phyloP scores from a whole-genome alignment of 192 early-diverging fungal genomes.

The Rhizophagus prolifer region DNA sequence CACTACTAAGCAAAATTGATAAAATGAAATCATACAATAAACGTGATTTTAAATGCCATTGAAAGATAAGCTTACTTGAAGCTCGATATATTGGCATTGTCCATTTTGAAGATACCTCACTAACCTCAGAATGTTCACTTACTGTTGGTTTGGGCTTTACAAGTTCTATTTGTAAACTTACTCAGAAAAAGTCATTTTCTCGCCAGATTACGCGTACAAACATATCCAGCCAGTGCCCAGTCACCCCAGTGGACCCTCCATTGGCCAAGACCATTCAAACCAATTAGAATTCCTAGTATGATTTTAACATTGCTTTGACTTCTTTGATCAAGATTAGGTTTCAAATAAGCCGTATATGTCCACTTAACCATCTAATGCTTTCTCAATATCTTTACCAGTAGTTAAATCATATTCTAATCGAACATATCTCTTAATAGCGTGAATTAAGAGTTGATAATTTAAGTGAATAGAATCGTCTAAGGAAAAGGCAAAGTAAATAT shows the following conservation, averaged over 20 bases:
- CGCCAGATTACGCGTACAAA: not conserved
- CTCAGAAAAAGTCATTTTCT: not conserved
- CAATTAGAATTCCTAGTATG: not conserved
- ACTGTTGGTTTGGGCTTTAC: not conserved
- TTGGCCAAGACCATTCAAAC: not conserved
- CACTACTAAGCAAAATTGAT: not conserved
- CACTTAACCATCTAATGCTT: not conserved
- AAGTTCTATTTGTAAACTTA: not conserved
- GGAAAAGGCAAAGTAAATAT: no score
- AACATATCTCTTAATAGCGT: slow-evolving; percentile 12
- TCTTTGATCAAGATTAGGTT: not conserved
- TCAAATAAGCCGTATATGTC: not conserved
- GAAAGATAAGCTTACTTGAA: not conserved
- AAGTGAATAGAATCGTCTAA: no score
- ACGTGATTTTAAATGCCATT: not conserved
- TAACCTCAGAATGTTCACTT: not conserved
- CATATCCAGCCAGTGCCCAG: not conserved
- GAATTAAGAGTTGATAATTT: not conserved
- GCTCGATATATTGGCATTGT: not conserved
- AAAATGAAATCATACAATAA: not conserved
- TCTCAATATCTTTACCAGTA: slow-evolving; percentile 7
- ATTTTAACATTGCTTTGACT: not conserved
- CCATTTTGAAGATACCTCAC: not conserved
- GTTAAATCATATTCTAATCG: slow-evolving; percentile 3
- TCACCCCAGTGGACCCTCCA: not conserved